phyloP scores from a whole-genome alignment of 2,329 filamentous ascomycete species.

The Amauroascus verrucosus region DNA sequence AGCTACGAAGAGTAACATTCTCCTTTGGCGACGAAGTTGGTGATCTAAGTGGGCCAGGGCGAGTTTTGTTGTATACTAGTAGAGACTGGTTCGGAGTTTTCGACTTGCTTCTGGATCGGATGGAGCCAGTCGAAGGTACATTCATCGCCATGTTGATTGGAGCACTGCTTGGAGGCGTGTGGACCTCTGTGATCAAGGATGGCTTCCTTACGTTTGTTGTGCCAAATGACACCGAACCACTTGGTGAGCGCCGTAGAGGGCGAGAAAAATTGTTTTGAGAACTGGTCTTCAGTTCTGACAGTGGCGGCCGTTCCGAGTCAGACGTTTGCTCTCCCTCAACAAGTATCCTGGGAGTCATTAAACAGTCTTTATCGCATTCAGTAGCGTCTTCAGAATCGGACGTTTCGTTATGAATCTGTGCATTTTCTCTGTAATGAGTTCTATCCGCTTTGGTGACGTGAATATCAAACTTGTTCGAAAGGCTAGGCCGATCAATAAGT shows the following conservation, averaged over 20 bases:
- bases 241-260: slow-evolving; percentile 16
- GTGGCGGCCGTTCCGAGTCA: neutral
- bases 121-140: slow-evolving; percentile 4
- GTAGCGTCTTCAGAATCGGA: neutral
- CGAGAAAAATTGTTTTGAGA: slow-evolving; percentile 18
- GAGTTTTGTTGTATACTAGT: slow-evolving; percentile 12
- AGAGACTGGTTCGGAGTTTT: slow-evolving; percentile 12
- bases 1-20: neutral
- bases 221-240: slow-evolving; percentile 12
- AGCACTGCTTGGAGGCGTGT: slow-evolving; percentile 9
- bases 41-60: neutral
- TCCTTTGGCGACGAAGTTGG: slow-evolving; percentile 8
- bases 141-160: neutral
- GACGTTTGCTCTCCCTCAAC: neutral
- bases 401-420: slow-evolving; percentile 20
- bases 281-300: slow-evolving; percentile 13
- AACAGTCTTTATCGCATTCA: neutral
- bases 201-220: slow-evolving; percentile 13
- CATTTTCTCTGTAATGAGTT: slow-evolving; percentile 24
- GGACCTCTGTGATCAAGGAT: slow-evolving; percentile 5
- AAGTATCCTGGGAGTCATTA: neutral
- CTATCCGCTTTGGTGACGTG: slow-evolving; percentile 9
- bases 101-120: slow-evolving; percentile 9
- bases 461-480: neutral
- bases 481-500: slow-evolving; percentile 12